Base-by-base conservation (phyloP, 2,329 filamentous ascomycete species). In the Sclerotiophoma versabilis region DNA sequence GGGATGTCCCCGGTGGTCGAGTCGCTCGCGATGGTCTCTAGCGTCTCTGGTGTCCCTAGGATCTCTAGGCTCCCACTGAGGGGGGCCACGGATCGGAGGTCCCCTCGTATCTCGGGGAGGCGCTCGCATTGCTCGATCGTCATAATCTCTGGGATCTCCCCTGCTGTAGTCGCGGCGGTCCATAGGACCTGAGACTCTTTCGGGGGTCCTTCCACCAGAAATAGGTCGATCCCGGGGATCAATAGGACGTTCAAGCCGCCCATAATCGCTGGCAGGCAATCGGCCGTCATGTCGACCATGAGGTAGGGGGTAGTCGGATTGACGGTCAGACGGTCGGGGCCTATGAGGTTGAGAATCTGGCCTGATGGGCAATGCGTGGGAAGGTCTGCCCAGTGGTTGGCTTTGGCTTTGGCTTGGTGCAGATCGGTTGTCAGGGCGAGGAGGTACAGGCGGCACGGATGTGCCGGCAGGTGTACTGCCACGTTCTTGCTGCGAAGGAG, bases 331-430 rank as follows among this genome's bases (percentile, higher is more conserved):
- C n/a, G 66, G 66, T 30, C 73, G 67, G 17, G 58, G 39, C 20
- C 78, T 77, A 0, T 80, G 80, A 38, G 83, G 83, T 7, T 83
- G 83, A 10, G 84, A 79, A 58, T 87, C 84, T 14, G 85, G 85
- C 49, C 84, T 79, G 48, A 75, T 85, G 1, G 86, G 86, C 6
- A 88, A 74, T 14, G 72, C 72, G 58, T 78, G 78, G 23, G 74
- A 64, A 39, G 63, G 54, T 51, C 72, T 69, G 20, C 64, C 60
- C 34, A 59, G 50, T 32, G 63, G 57, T 20, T 65, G 47, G n/a
- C 58, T 50, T 20, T 65, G 47, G n/a, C 58, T 50, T 42, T 75
- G 73, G 17, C 44, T 56, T 8, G 62, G 56, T 23, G 66, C 60
- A 53, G 70, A 66, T 19, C 69, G 70, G 20, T 62, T 64, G 22